phyloP scores from a whole-genome alignment of 768 basidiomycete species.

The Favolaschia claudopus region DNA sequence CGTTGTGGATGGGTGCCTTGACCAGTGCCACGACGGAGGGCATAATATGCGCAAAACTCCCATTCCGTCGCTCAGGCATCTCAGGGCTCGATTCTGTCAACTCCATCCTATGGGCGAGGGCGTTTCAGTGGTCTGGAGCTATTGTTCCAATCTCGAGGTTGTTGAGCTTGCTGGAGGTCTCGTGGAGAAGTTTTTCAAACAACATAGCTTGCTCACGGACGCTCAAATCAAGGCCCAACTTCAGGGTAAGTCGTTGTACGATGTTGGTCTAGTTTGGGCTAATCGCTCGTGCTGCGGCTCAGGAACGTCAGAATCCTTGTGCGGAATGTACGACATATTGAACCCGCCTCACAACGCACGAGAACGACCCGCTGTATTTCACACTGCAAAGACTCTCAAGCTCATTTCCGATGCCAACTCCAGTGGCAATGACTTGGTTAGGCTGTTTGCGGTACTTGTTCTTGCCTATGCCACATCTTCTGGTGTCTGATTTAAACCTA shows the following conservation, averaged over 20 bases:
- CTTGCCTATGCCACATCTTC: background rate
- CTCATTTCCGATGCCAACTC: background rate
- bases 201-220: too few species aligned
- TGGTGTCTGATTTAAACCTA: too few species aligned
- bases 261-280: background rate
- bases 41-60: background rate
- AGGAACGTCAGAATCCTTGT: background rate
- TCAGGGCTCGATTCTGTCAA: background rate
- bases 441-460: background rate
- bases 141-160: background rate
- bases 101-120: too few species aligned
- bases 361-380: background rate
- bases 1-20: background rate
- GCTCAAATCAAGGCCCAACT: too few species aligned
- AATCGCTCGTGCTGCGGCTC: background rate
- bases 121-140: background rate
- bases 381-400: background rate
- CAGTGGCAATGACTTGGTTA: background rate
- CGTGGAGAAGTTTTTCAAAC: background rate
- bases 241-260: background rate
- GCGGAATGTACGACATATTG: background rate
- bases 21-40: too few species aligned
- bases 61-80: background rate
- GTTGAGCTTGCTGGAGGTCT: background rate
- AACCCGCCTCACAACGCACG: background rate